A percentile compares a stretch with the other conserved stretches of the same genome.
phyloP scores from a whole-genome alignment of 805 yeast genomes.

The Kluyveromyces dobzhanskii region DNA sequence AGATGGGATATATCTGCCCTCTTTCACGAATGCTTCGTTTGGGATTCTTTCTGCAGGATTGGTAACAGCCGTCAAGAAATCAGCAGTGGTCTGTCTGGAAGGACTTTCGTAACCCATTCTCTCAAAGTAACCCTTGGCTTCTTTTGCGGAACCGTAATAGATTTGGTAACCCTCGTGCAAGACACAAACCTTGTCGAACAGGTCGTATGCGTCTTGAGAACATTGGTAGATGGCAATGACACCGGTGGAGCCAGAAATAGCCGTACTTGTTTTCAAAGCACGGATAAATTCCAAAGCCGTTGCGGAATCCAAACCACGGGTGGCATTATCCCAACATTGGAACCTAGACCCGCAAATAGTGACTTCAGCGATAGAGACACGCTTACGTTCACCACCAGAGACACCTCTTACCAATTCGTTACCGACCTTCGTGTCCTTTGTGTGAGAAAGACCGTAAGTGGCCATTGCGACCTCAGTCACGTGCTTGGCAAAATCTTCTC shows the following conservation, averaged over 20 bases:
- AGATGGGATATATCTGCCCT: conserved; percentile 48
- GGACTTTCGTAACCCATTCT: conserved; percentile 61
- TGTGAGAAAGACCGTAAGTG: conserved; percentile 52
- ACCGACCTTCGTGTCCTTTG: conserved; percentile 53
- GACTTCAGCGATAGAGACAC: conserved; percentile 79
- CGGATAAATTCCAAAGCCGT: conserved; percentile 70
- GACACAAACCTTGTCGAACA: conserved; percentile 55
- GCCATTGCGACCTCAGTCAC: conserved; percentile 46
- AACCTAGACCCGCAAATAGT: conserved; percentile 54
- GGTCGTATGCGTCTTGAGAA: conserved; percentile 54
- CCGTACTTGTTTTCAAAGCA: conserved; percentile 57
- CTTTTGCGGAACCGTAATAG: conserved; percentile 50
- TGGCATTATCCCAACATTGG: conserved; percentile 74
- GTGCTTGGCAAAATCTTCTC: conserved; percentile 47
- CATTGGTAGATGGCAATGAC: conserved; percentile 66
- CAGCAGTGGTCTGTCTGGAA: conserved; percentile 60
- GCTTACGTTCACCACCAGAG: conserved; percentile 80
- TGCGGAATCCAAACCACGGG: conserved; percentile 79
- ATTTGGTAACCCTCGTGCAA: conserved; percentile 55
- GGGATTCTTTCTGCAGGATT: conserved; percentile 53
- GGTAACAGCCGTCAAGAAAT: conserved; percentile 60
- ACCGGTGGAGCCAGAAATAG: conserved; percentile 44
- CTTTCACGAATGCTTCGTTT: conserved; percentile 26
- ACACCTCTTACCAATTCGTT: conserved; percentile 60
- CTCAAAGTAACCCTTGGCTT: conserved; percentile 50